Base-by-base conservation (phyloP, 805 yeast genomes). In the Candida sonorensis region DNA sequence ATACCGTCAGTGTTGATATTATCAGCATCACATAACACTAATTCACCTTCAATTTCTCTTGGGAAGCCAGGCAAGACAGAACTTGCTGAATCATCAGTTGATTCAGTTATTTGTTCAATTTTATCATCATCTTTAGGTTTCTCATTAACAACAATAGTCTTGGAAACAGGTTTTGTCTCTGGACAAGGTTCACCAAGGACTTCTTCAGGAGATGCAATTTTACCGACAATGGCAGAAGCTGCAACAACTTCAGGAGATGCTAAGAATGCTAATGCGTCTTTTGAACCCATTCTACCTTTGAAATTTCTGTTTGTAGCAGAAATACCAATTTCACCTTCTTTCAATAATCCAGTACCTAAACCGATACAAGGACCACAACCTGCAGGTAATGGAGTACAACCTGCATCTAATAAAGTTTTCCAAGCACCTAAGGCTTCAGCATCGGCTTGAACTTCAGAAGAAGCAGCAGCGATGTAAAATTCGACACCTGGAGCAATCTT, bases 341-440 rank as follows among this genome's bases (percentile, higher is more conserved):
- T 79, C 45, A 92, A 67, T 43, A 92, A 66, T 30, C 99, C 99
- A 18, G 94, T 71, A 35, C 99, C 99, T 35, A 92, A 67, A 23
- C 99, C 99, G 53, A 92, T 92, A 67, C 99, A 92, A 16, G 99
- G 99, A 28, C 99, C 99, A 66, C 99, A 92, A 15, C 99, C 99
- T 11, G 98, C 95, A 14, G 97, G 97, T 47, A 92, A 73, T 22
- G 96, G 85, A 48, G 66, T 83, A 38, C 96, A 94, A 33, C 99
- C 99, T 8, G 97, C 95, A 35, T 80, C 90, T 29, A 92, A 51
- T 37, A 92, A 69, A 14, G 75, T 76, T 49, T 87, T 71, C 98
- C 99, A 94, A 11, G 94, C 94, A 35, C 99, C 98, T 27, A 62
- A 65, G 22, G 75, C 72, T 62, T 83, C 95, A 28, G 98, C 98